Base-by-base conservation (phyloP, 441 rosid genomes). In the Brassica balearica region DNA sequence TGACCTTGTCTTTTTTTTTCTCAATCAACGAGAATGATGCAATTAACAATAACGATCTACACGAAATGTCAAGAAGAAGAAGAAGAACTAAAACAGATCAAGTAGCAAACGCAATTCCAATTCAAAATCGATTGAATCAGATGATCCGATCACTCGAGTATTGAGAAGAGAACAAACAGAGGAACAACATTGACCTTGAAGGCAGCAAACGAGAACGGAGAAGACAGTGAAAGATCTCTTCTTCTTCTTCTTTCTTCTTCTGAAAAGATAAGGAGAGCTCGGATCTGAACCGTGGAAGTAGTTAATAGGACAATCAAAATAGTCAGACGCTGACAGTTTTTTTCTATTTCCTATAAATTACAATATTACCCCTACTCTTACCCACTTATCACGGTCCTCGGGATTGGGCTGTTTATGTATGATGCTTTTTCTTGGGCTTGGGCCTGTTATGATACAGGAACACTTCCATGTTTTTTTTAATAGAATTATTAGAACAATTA, bases 191-290 rank as follows among this genome's bases (percentile, higher is more conserved):
- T 56, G 23, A 76, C 79, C 74, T 19, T 76, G 68, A 25, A 14
- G 19, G 27, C 12, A 9, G 55, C 11, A 64, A 22, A 11, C 2
- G 71, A 65, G 59, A 27, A 61, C 15, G 78, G 19, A 53, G 63
- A 58, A 62, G 70, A 38, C 19, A 48, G 73, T 2, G 71, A 56
- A 12, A 3, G 60, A 41, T 53, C 20, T 17, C 60, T 55, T 32
- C 36, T 32, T 32, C 27, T 23, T 23, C 8, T 34, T 6, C 8
- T 34, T 36, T 36, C 17, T 36, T 36, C 17, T 63, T 55, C 22
- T 55, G 22, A 56, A 20, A 23, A 58, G 76, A 80, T 56, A 68
- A 71, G 65, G 25, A 65, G 29, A 77, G 51, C 76, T 77, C 81
- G 78, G 78, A 75, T 75, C 78, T 75, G 72, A 27, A 32, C 36